These are phyloP conservation scores for Thalia dealbata DNA, from an alignment of 176 grass and related monocot genomes.

Conservation along the genomic window DNA sequence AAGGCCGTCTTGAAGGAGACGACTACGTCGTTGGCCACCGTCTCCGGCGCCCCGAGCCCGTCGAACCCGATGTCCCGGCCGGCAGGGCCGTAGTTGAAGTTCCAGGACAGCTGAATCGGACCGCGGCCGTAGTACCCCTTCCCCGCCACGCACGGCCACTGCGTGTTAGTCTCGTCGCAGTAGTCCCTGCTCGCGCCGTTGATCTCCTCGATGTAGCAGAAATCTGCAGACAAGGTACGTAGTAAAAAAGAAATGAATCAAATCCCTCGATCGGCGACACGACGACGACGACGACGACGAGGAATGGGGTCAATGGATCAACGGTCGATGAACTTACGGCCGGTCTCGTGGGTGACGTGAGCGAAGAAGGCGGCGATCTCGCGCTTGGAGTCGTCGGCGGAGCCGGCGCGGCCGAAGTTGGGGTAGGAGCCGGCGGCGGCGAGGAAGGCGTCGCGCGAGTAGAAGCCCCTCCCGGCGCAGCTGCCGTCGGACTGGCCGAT, in stretches of 20 bases:
- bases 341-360: slow-evolving; percentile 72
- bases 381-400: slow-evolving; percentile 60
- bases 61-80: slow-evolving; percentile 66
- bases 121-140: slow-evolving; percentile 74
- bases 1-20: slow-evolving; percentile 60
- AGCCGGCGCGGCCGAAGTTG: slow-evolving; percentile 39
- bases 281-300: no score
- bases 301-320: no score
- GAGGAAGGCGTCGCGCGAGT: slow-evolving; percentile 78
- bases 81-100: slow-evolving; percentile 80
- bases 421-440: slow-evolving; percentile 30
- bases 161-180: slow-evolving; percentile 31
- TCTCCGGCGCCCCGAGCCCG: slow-evolving; percentile 45
- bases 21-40: slow-evolving; percentile 42
- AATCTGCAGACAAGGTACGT: slow-evolving; percentile 16
- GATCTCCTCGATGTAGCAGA: slow-evolving; percentile 97
- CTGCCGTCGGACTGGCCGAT: background rate
- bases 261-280: no score
- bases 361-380: slow-evolving; percentile 87
- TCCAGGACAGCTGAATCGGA: slow-evolving; percentile 75
- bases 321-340: slow-evolving; percentile 30
- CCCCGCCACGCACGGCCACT: slow-evolving; percentile 50
- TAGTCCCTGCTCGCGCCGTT: slow-evolving; percentile 63
- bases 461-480: slow-evolving; percentile 47
- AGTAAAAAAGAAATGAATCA: background rate